phyloP scores from a whole-genome alignment of 2,329 filamentous ascomycete species.

The Kalmusia sp. region DNA sequence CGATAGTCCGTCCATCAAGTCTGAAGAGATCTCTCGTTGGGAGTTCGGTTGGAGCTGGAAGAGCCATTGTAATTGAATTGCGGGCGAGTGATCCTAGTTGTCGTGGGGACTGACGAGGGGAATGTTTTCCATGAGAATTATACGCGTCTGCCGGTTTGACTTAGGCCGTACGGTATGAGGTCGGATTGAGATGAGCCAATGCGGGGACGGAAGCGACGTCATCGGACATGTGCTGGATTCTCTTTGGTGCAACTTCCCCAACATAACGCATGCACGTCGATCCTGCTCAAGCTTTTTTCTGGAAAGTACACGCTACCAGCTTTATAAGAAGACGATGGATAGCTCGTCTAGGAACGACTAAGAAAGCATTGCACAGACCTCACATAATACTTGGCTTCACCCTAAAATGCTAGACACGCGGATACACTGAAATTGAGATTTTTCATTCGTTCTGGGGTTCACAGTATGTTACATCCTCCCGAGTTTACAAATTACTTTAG shows the following conservation, averaged over 20 bases:
- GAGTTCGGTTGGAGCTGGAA: conserved; percentile 21
- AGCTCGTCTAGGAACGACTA: too few relatives aligned
- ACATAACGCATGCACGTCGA: too few relatives aligned
- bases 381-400: too few relatives aligned
- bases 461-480: conserved; percentile 1
- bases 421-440: too few relatives aligned
- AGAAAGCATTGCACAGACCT: too few relatives aligned
- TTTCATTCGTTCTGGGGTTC: neutral
- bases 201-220: neutral
- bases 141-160: neutral
- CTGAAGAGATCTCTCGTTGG: conserved; percentile 30
- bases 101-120: neutral
- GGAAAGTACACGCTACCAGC: too few relatives aligned
- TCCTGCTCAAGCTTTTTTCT: too few relatives aligned
- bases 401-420: too few relatives aligned
- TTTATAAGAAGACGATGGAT: too few relatives aligned
- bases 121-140: neutral
- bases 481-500: neutral
- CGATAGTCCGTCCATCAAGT: conserved; percentile 28
- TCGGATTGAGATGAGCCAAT: neutral
- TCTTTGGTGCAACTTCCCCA: neutral
- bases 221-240: neutral
- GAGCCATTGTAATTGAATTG: conserved; percentile 17
- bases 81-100: too few relatives aligned
- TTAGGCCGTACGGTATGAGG: neutral